Percentiles rank a stretch among this genome's conserved stretches.
phyloP scores from a whole-genome alignment of 2,329 filamentous ascomycete genomes.

The Hymenoscyphus fraxineus region DNA sequence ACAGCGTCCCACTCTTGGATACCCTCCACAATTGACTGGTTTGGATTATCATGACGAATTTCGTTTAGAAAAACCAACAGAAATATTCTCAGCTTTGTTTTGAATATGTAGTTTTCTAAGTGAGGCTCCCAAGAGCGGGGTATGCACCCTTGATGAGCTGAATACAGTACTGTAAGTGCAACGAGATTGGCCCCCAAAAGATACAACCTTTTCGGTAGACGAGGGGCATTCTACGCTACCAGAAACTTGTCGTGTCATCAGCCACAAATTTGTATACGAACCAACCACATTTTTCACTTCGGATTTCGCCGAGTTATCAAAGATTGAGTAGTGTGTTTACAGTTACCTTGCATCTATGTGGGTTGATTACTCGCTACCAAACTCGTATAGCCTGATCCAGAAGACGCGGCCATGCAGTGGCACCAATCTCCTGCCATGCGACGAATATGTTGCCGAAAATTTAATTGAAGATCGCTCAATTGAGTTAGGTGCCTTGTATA shows the following conservation, averaged over 20 bases:
- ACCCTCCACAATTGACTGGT: neutral
- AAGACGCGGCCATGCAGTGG: neutral
- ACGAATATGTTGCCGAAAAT: neutral
- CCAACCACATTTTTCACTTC: neutral
- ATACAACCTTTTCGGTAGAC: neutral
- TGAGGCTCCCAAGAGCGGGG: neutral
- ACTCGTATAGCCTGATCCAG: neutral
- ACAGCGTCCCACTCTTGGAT: neutral
- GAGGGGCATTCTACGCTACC: neutral
- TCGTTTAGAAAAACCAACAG: neutral
- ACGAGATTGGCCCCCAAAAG: no score
- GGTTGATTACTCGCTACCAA: neutral
- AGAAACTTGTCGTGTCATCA: neutral
- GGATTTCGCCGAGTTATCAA: no score
- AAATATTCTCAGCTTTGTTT: neutral
- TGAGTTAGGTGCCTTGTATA: neutral
- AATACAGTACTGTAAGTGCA: neutral
- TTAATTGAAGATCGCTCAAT: neutral
- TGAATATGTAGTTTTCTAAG: neutral
- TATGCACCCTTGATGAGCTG: neutral
- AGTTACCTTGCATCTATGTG: neutral
- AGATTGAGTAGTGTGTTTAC: neutral
- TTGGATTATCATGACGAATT: neutral
- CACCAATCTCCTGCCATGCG: neutral
- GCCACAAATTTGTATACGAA: neutral